Base-by-base conservation (phyloP, 192 early-diverging fungal genomes). In the Phlyctochytrium arcticum region DNA sequence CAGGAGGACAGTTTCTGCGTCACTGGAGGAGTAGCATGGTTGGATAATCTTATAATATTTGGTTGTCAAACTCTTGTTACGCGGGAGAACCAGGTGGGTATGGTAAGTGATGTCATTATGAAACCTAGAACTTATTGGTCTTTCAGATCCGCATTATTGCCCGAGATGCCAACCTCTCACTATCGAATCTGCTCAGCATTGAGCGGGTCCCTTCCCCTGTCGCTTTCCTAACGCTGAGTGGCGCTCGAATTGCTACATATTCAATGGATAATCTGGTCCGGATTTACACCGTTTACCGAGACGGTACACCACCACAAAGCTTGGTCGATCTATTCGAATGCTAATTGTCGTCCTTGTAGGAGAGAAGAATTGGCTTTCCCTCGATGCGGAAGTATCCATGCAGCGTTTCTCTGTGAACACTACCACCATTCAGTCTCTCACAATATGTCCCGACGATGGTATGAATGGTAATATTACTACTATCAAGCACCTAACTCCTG, bases 11-110 rank as follows among this genome's bases (percentile, higher is more conserved):
- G 80, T 26, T 89, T 92, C 67, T 32, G 72, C 15, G 84, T 88
- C 23, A 74, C 73, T 6, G 90, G 89, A 23, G 89, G 89, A 6
- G 70, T 91, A 17, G 73, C 82, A 2, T 93, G 91, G 91, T 87
- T 77, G 66, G 85, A 77, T 33, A 74, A 84, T 42, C 70, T 87
- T 26, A 62, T 93, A 26, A 80, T 93, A 39, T 84, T 78, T 31
- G 84, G 85, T 12, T 89, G 87, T 50, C 76, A 86, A 47, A 72
- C 85, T 44, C 59, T 80, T 3, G 53, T 61, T 34, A 70, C 29
- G 29, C 15, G 57, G 0, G 51, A 24, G 42, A 50, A 62, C 36
- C 67, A 77, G 54, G 70, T 81, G 65, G 42, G 44, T 46, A 46
- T 34, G 59, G 35, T 50, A 26, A 51, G 48, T 59, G 30, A 33